Evolutionary conservation across 345 rosid genomes (phyloP).

Genomic region (Excoecaria agallocha): DNA sequence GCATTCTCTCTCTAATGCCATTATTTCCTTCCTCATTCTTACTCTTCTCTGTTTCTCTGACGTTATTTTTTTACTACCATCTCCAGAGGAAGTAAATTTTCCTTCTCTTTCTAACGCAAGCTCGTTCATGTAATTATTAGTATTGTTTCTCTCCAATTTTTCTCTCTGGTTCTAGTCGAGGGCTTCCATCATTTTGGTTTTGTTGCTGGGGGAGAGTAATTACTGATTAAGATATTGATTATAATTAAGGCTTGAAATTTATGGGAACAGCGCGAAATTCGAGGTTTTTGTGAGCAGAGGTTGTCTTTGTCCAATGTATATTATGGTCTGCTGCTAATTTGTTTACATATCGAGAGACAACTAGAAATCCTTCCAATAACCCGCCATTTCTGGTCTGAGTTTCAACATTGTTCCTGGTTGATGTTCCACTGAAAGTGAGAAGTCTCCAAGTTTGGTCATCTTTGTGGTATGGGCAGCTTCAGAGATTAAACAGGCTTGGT

Average conservation of each 20-base stretch:
- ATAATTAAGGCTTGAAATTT: slow-evolving; percentile 22
- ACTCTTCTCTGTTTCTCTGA: neutral
- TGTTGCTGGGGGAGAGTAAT: slow-evolving; percentile 2
- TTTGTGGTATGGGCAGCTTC: slow-evolving; percentile 13
- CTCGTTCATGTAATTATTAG: neutral
- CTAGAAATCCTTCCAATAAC: neutral
- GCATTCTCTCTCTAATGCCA: slow-evolving; percentile 7
- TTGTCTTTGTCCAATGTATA: slow-evolving; percentile 40
- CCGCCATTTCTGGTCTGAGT: slow-evolving; percentile 15
- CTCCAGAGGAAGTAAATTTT: neutral
- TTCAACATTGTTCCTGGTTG: slow-evolving; percentile 5
- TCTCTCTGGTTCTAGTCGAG: neutral
- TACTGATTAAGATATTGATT: slow-evolving; percentile 14
- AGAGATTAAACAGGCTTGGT: slow-evolving; percentile 13
- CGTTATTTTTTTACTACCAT: too few species aligned
- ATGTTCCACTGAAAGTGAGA: neutral
- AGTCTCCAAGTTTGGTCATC: neutral
- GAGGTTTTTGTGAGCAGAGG: slow-evolving; percentile 23
- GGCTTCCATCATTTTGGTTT: neutral
- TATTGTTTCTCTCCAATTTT: neutral
- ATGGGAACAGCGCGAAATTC: slow-evolving; percentile 35
- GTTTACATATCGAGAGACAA: slow-evolving; percentile 7
- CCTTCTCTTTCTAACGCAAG: too few species aligned
- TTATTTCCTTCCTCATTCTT: neutral
- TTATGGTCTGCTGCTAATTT: slow-evolving; percentile 36